These are phyloP conservation scores for Groenewaldozyma tartarivorans DNA, from an alignment of 805 yeast genomes.

Conservation along the genomic window DNA sequence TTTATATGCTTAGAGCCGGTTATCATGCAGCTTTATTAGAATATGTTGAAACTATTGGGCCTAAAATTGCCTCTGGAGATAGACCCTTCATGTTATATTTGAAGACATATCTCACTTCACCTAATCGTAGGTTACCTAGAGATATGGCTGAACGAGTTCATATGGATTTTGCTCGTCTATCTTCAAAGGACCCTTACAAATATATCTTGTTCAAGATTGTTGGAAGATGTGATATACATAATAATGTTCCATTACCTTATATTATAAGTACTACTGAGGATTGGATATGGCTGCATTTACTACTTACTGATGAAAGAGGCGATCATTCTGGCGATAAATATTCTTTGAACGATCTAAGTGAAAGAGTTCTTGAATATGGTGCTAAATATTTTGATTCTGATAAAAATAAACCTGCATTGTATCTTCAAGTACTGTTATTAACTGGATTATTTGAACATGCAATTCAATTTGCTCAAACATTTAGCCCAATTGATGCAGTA, in stretches of 20 bases:
- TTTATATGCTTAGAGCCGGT: conserved; percentile 79
- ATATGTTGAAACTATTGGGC: conserved; percentile 52
- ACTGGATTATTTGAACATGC: conserved; percentile 80
- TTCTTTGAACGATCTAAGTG: conserved; percentile 64
- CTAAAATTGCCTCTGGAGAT: conserved; percentile 75
- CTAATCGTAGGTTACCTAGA: conserved; percentile 47
- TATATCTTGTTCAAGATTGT: conserved; percentile 83
- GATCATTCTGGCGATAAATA: conserved; percentile 54
- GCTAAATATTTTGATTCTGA: conserved; percentile 52
- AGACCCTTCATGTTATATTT: conserved; percentile 74
- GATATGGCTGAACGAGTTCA: conserved; percentile 62
- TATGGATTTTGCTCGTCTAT: conserved; percentile 75
- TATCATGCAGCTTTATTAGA: conserved; percentile 67
- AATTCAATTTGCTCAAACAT: conserved; percentile 48
- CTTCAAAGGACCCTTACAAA: conserved; percentile 73
- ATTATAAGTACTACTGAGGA: conserved; percentile 79
- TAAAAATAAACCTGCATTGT: conserved; percentile 57
- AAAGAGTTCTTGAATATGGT: conserved; percentile 62
- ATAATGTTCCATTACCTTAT: conserved; percentile 54
- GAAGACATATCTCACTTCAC: conserved; percentile 53
- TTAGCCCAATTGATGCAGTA: conserved; percentile 76
- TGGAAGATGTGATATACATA: conserved; percentile 84
- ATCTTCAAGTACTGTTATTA: conserved; percentile 62
- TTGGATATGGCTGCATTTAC: conserved; percentile 92
- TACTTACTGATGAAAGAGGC: conserved; percentile 54